Percentiles rank a stretch among this genome's conserved stretches.
Conservation (phyloP, 2,329 filamentous ascomycete genomes). For the Calycina herbarum region DNA sequence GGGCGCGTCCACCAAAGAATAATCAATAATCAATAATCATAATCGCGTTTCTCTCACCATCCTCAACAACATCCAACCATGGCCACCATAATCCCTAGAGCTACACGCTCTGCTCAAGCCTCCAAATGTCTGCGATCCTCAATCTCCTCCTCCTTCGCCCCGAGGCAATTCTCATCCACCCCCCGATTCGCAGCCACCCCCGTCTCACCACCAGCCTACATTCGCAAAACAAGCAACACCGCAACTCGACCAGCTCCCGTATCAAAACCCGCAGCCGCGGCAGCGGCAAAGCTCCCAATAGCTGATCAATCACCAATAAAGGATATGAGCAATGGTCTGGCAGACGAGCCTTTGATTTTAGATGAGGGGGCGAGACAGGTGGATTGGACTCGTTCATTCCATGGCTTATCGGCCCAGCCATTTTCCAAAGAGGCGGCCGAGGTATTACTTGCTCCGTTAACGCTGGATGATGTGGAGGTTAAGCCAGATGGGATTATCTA, state of each 20-base stretch:
- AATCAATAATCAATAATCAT: neutral
- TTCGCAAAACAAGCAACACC: slow-evolving; percentile 22
- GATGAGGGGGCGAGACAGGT: slow-evolving; percentile 53
- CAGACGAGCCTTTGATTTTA: slow-evolving; percentile 49
- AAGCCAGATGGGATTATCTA: slow-evolving; percentile 98
- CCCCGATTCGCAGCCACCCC: slow-evolving; percentile 28
- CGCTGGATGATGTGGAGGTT: slow-evolving; percentile 81
- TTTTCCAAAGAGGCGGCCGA: slow-evolving; percentile 65
- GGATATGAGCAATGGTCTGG: slow-evolving; percentile 50
- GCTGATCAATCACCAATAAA: slow-evolving; percentile 37
- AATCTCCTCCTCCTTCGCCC: neutral
- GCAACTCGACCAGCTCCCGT: slow-evolving; percentile 12
- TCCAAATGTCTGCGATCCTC: slow-evolving; percentile 16
- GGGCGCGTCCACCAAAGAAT: slow-evolving; percentile 5
- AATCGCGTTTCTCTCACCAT: slow-evolving; percentile 4
- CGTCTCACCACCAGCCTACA: slow-evolving; percentile 27
- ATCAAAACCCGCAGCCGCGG: neutral
- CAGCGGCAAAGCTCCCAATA: slow-evolving; percentile 44
- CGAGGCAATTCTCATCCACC: slow-evolving; percentile 29
- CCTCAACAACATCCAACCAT: slow-evolving; percentile 23
- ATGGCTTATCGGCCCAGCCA: slow-evolving; percentile 62
- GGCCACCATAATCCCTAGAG: slow-evolving; percentile 27
- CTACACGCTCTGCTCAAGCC: slow-evolving; percentile 27
- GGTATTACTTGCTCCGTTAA: slow-evolving; percentile 62
- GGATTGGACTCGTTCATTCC: slow-evolving; percentile 74